Percentiles rank a stretch among this genome's conserved stretches.
Evolutionary conservation across 371 early-diverging fungal genomes (phyloP).

Genomic region (Circinella minor): DNA sequence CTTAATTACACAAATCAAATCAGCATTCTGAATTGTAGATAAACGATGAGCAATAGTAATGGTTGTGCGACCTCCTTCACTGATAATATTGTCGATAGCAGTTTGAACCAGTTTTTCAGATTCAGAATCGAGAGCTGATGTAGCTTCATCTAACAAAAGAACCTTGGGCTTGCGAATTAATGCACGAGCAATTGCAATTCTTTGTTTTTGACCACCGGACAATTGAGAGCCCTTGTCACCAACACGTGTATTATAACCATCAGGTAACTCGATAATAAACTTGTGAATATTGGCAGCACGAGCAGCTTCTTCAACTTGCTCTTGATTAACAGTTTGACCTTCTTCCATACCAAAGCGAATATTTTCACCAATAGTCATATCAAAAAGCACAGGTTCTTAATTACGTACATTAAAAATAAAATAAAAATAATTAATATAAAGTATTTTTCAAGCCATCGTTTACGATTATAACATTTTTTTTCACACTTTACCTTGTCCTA

Average conservation of each 20-base stretch:
- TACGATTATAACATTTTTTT: no score
- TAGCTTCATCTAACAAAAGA: conserved; percentile 95
- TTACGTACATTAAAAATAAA: no score
- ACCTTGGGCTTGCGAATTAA: conserved; percentile 84
- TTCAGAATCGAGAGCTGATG: conserved; percentile 89
- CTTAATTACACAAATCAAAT: conserved; percentile 77
- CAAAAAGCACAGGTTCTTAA: conserved; percentile 79
- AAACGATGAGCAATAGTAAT: conserved; percentile 76
- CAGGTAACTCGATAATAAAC: conserved; percentile 67
- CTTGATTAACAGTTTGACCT: conserved; percentile 42
- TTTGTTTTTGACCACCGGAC: conserved; percentile 40
- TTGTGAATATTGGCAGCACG: conserved; percentile 78
- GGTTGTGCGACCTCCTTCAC: conserved; percentile 63
- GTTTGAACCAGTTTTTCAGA: conserved; percentile 89
- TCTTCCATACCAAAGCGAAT: conserved; percentile 70
- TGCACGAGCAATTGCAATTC: conserved; percentile 57
- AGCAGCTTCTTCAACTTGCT: conserved; percentile 64
- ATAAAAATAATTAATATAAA: no score
- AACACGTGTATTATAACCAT: conserved; percentile 80
- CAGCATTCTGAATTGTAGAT: conserved; percentile 75
- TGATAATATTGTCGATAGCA: conserved; percentile 77
- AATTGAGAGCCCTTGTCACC: conserved; percentile 74
- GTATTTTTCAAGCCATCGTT: no score
- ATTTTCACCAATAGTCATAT: conserved; percentile 79
- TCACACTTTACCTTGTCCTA: conserved; percentile 61